Evolutionary conservation across 768 basidiomycete genomes (phyloP).

Genomic region (Russula virescens): DNA sequence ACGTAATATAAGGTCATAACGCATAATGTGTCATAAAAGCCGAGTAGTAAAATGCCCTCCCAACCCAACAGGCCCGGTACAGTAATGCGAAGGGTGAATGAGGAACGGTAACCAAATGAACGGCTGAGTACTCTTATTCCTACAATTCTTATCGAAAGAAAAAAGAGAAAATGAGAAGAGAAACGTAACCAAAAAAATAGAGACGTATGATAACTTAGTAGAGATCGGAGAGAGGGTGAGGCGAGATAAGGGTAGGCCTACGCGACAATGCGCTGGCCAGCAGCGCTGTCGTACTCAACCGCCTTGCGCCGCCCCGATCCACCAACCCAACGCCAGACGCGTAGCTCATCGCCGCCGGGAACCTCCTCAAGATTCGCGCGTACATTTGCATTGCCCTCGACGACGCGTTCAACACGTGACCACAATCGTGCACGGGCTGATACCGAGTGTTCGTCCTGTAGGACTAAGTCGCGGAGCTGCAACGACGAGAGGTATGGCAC

Average conservation of each 20-base stretch:
- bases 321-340: conserved; percentile 94
- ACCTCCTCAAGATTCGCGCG: conserved; percentile 80
- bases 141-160: conserved; percentile 4
- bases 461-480: conserved; percentile 80
- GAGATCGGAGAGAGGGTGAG: neutral
- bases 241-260: conserved; percentile 5
- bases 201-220: conserved; percentile 18
- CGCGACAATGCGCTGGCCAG: conserved; percentile 25
- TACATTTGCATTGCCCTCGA: conserved; percentile 89
- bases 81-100: neutral
- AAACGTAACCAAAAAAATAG: conserved; percentile 17
- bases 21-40: neutral
- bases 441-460: conserved; percentile 77
- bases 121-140: conserved; percentile 1
- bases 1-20: conserved; percentile 17
- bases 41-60: neutral
- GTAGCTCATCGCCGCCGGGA: conserved; percentile 77
- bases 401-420: conserved; percentile 76
- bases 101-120: neutral
- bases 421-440: conserved; percentile 61
- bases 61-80: neutral
- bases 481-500: conserved; percentile 77
- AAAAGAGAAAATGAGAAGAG: neutral
- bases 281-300: conserved; percentile 22
- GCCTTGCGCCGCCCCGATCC: conserved; percentile 25